Conservation (phyloP, 2,329 filamentous ascomycete species). For the Ceratocystis colombiana region DNA sequence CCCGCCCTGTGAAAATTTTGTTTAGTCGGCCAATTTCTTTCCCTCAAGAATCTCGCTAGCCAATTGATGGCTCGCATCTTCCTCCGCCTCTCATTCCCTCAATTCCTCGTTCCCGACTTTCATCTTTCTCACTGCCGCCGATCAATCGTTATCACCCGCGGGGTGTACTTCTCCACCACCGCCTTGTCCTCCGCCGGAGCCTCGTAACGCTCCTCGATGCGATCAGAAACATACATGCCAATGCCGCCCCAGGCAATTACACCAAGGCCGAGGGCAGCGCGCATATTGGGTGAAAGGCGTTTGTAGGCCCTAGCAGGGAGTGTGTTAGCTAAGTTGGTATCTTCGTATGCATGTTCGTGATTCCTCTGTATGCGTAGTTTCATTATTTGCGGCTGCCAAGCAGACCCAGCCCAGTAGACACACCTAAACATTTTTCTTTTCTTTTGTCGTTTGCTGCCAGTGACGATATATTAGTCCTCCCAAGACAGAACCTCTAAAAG, state of each 20-base stretch:
- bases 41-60: no score
- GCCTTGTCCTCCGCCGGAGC: conserved; percentile 65
- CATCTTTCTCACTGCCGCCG: not conserved
- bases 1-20: no score
- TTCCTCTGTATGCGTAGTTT: no score
- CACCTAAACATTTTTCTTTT: no score
- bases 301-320: conserved; percentile 52
- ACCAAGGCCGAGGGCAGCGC: conserved; percentile 60
- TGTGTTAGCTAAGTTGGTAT: not conserved
- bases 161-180: conserved; percentile 50
- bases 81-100: not conserved
- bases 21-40: no score
- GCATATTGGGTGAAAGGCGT: conserved; percentile 59
- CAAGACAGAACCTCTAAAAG: no score
- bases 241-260: conserved; percentile 65
- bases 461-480: no score
- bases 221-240: conserved; percentile 64
- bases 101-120: not conserved
- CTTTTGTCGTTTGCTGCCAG: no score
- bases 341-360: no score
- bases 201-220: conserved; percentile 61
- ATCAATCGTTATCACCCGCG: conserved; percentile 53
- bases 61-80: conserved; percentile 3
- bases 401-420: no score
- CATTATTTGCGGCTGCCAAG: no score